phyloP scores from a whole-genome alignment of 805 yeast species.

The Cyberlindnera euphorbiae region DNA sequence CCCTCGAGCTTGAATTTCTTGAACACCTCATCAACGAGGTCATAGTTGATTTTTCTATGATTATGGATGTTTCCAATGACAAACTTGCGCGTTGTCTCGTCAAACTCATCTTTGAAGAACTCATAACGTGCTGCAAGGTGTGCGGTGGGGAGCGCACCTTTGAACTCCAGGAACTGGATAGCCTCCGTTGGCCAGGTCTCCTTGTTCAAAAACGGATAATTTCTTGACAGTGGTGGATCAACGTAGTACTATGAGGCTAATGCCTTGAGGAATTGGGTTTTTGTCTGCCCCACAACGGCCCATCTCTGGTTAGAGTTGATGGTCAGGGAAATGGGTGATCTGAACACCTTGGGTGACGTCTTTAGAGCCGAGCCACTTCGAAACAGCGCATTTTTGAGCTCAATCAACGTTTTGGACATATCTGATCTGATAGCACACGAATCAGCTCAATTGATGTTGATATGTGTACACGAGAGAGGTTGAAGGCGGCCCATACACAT shows the following conservation, averaged over 20 bases:
- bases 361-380: conserved; percentile 9
- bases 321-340: conserved; percentile 36
- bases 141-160: conserved; percentile 47
- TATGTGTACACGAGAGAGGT: too few relatives aligned
- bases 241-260: conserved; percentile 52
- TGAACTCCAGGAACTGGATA: conserved; percentile 40
- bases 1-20: conserved; percentile 49
- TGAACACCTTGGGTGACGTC: conserved; percentile 28
- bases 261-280: conserved; percentile 48
- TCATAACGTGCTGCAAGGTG: conserved; percentile 90
- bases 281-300: conserved; percentile 54
- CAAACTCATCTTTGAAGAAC: conserved; percentile 78
- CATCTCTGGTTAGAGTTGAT: conserved; percentile 39
- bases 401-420: conserved; percentile 15
- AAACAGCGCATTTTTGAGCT: conserved; percentile 19
- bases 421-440: not conserved
- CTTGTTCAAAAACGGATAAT: conserved; percentile 47
- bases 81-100: conserved; percentile 59
- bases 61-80: conserved; percentile 46
- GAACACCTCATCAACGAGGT: conserved; percentile 39
- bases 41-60: conserved; percentile 27
- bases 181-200: conserved; percentile 42
- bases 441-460: too few relatives aligned
- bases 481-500: too few relatives aligned
- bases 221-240: conserved; percentile 47